Base-by-base conservation (phyloP, 805 yeast species). In the Pichia californica region DNA sequence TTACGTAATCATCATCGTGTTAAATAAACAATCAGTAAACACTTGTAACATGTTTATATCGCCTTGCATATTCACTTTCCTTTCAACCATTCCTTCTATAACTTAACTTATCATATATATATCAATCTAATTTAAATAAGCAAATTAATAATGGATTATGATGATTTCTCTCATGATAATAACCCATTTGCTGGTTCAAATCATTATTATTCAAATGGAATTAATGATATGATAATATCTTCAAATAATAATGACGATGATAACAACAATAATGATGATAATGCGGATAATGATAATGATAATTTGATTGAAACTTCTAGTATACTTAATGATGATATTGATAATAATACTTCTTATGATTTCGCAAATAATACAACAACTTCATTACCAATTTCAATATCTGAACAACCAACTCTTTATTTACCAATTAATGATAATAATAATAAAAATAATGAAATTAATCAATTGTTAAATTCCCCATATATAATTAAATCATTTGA, bases 131-230 rank as follows among this genome's bases (percentile, higher is more conserved):
- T 23, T 23, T 23, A 21, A 21, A 6, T 23, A 23, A 23, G 6
- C 9, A 23, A 7, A 9, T 18, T 4, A n/a, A 20, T 14, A 19
- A 55, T 49, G 60, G 57, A 30, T 57, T 55, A 57, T 41, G 64
- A 61, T 40, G 67, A 63, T 31, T 60, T 58, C 44, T 49, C 53
- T 36, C 48, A 50, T 28, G 67, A 62, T 41, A 63, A 63, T 41
- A 64, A 64, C 43, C 68, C 68, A 7, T 64, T 64, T 51, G 59
- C 58, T 3, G 66, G 65, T 14, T 60, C 66, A 3, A 56, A 57
- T 35, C 65, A 62, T 30, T 56, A 27, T 33, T 56, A 44, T 29
- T 56, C 63, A 0, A 52, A 57, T 38, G 66, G 65, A 3, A 56
- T 61, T 13, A 6, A 23, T 23, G 25, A 23, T 23, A 7, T 23